Base-by-base conservation (phyloP, 1,284 basidiomycete genomes). In the Fereydounia khargensis region DNA sequence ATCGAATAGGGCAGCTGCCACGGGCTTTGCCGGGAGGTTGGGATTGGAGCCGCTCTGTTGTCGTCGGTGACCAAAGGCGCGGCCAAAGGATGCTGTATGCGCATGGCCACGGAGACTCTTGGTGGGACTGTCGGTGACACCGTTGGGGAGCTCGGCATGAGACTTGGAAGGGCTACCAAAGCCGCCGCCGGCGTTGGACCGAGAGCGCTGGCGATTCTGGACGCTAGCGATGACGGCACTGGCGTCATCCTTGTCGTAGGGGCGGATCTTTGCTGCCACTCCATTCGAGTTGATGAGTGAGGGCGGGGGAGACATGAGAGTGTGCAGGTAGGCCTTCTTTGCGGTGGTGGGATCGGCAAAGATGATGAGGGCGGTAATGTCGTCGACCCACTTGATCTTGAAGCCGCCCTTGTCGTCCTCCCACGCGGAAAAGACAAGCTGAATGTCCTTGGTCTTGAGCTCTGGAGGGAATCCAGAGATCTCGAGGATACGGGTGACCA, bases 341-440 rank as follows among this genome's bases (percentile, higher is more conserved):
- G 87, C 88, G 19, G 78, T 70, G 23, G 71, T 70, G 9, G 82
- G 74, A 56, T 83, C 81, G 32, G 84, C 83, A 76, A 99, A 99
- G 57, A 99, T 91, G 71, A 97, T 87, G 71, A 95, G 80, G 33
- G 94, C 88, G 72, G 88, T 92, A 35, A 89, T 91, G 77, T 99
- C 94, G 78, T 99, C 91, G 65, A 86, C 84, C 94, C 94, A 99
- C 78, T 98, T 98, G 78, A 99, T 95, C 81, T 91, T 90, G 81
- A 95, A 96, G 16, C 92, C 94, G 28, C 91, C 91, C 50, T 82
- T 85, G 35, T 85, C 81, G 52, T 81, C 82, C 69, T 96, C 91
- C 83, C 88, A 97, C 33, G 91, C 89, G 41, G 85, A 81, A 77
- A 98, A 96, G 31, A 91, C 86, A 41, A 82, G 77, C 73, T 96